Evolutionary conservation across 2,329 filamentous ascomycete species (phyloP), one percentile per base, ranked within the genome.

Genomic region (Microthyrium microscopicum): DNA sequence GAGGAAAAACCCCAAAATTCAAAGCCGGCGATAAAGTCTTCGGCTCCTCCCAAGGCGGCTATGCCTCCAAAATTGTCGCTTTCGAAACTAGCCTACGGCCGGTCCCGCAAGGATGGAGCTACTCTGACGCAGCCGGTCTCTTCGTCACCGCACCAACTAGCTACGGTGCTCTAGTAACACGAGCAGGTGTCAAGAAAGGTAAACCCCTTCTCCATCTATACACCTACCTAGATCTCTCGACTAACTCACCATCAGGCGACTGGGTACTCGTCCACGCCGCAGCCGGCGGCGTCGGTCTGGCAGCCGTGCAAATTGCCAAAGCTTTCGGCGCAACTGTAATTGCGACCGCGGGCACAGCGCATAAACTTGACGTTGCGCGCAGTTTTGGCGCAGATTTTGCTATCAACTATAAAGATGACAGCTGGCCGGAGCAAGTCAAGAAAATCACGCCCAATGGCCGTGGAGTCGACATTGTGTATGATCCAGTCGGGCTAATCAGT

Each of bases 301-400:
- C 85, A 2, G 87, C 87, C 4, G 84, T 95, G 17, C 87, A 94
- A 54, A 74, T 95, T 39, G 87, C 87, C 19, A 94, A 94, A 57
- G 87, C 85, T 0, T 75, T 79, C 33, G 87, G 87, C 5, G 87
- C 87, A 7, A 89, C 69, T 3, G 87, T 95, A n/a, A 76, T 95
- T 40, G 87, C 87, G 4, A 94, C 87, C 0, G 87, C 84, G 0
- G 83, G 84, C 1, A 80, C 78, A 2, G 54, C 70, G 44, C 71
- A 76, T 33, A 95, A 95, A 58, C 66, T 84, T 6, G 69, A 79
- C 36, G 71, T 94, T 7, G 87, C 85, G 30, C 68, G 66, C 42
- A 59, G 65, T 3, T 95, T 82, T 44, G 87, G 87, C 19, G 87
- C 87, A 2, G 85, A 95, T 55, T 73, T 87, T 52, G 70, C 70